phyloP scores from a whole-genome alignment of 306 rosid genomes.

The Pyrus bretschneideri region DNA sequence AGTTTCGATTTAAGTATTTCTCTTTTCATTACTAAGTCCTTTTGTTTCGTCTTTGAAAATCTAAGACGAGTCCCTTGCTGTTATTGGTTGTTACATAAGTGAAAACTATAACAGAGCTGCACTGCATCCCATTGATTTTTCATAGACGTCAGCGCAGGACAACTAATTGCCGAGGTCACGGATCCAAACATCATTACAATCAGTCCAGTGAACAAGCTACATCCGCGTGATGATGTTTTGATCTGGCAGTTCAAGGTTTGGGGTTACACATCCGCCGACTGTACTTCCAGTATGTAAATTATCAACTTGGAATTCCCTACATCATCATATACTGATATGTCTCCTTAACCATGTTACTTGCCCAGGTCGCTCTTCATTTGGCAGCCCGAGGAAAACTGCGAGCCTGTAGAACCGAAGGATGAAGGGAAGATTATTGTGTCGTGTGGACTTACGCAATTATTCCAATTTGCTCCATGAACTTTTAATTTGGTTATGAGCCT shows the following conservation, averaged over 20 bases:
- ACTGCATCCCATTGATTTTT: constrained; percentile 87
- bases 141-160: constrained; percentile 79
- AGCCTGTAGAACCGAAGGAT: constrained; percentile 46
- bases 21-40: too few species aligned
- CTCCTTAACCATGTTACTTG: neutral
- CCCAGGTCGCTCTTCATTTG: constrained; percentile 84
- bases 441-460: too few species aligned
- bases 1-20: too few species aligned
- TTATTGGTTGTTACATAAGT: constrained; percentile 74
- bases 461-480: too few species aligned
- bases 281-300: neutral
- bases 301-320: neutral
- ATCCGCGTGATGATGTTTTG: constrained; percentile 79
- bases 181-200: constrained; percentile 91
- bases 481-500: too few species aligned
- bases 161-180: constrained; percentile 84
- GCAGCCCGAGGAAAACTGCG: constrained; percentile 69
- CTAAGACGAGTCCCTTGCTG: too few species aligned
- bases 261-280: neutral
- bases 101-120: constrained; percentile 91
- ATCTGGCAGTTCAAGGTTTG: constrained; percentile 85
- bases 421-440: constrained; percentile 36
- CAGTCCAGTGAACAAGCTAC: constrained; percentile 86
- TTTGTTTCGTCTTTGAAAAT: too few species aligned
- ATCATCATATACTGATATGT: neutral